Evolutionary conservation across 805 yeast genomes (phyloP), one percentile per base, ranked within the genome.

Genomic region (Pichia rugopelliculosa): DNA sequence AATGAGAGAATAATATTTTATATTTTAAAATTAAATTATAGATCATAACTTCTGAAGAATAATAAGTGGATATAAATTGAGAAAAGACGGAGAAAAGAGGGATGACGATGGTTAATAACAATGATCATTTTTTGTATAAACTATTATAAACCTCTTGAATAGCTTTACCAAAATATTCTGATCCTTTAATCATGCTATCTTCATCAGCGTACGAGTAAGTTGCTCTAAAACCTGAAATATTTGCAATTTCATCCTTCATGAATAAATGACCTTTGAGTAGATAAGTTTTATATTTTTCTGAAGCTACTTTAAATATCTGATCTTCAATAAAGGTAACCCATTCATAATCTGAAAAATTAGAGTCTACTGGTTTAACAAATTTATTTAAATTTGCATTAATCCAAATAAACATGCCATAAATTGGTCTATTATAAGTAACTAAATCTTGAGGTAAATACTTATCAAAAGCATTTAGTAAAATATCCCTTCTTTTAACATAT

Each of bases 401-500:
- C 56, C 71, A 67, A 49, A 72, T 60, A 48, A 72, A 72, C 76
- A 72, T 72, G 30, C 76, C 76, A 1, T 71, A 67, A 10, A 58
- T 62, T 8, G 75, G 75, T 3, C 73, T 70, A 27, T 70, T 67
- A 62, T 65, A 72, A 10, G 66, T 53, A 36, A 68, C 64, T 11
- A 74, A 64, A 41, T 74, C 72, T 39, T 58, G 51, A 1, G 84
- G 78, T 54, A 77, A 65, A 53, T 71, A 64, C 39, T 66, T 65
- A 48, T 68, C 65, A 36, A 87, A 66, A 0, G 80, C 71, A 39
- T 73, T 73, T 45, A 81, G 67, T 53, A 87, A 71, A 8, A 53
- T 33, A 71, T 81, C 80, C 59, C 90, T 75, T 64, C 89, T 80
- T 46, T 67, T 72, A 23, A 79, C 72, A 67, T 86, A 86, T 59